Evolutionary conservation across 1,284 basidiomycete genomes (phyloP).

Genomic region (Marasmius fiardii): DNA sequence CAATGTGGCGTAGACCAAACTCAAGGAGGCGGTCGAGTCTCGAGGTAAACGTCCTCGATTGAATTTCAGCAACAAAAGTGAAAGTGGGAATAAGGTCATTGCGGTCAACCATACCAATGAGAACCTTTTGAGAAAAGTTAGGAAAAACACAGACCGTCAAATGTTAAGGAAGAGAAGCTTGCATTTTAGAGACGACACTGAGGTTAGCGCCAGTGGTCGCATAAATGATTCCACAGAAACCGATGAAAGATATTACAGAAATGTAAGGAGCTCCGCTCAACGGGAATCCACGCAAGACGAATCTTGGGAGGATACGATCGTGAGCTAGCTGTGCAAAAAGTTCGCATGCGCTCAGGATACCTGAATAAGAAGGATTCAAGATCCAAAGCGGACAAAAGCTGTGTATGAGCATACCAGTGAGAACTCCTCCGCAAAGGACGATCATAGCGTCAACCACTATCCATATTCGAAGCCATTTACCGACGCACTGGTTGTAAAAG

Average conservation of each 20-base stretch:
- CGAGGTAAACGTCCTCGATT: conserved; percentile 58
- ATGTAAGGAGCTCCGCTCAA: conserved; percentile 51
- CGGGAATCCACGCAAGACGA: conserved; percentile 48
- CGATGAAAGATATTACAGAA: conserved; percentile 48
- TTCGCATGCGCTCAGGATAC: conserved; percentile 57
- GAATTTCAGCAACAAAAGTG: conserved; percentile 59
- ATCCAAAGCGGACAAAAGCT: background rate
- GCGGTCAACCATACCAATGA: conserved; percentile 62
- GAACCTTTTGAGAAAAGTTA: conserved; percentile 38
- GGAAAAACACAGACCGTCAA: no score
- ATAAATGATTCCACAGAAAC: conserved; percentile 53
- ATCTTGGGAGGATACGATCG: conserved; percentile 55
- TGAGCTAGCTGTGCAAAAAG: conserved; percentile 55
- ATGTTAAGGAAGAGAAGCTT: conserved; percentile 13
- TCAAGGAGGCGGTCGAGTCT: conserved; percentile 33
- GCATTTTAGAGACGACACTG: conserved; percentile 56
- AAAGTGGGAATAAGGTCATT: conserved; percentile 61
- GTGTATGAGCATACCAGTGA: conserved; percentile 45
- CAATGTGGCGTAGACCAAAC: conserved; percentile 37
- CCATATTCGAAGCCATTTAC: conserved; percentile 57
- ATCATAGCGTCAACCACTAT: conserved; percentile 62
- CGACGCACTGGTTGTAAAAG: conserved; percentile 36
- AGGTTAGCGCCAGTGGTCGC: conserved; percentile 54
- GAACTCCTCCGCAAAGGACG: conserved; percentile 66
- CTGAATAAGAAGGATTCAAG: conserved; percentile 25